A percentile compares a stretch with the other conserved stretches of the same genome.
phyloP scores from a whole-genome alignment of 805 yeast species.

The Candida adriatica region DNA sequence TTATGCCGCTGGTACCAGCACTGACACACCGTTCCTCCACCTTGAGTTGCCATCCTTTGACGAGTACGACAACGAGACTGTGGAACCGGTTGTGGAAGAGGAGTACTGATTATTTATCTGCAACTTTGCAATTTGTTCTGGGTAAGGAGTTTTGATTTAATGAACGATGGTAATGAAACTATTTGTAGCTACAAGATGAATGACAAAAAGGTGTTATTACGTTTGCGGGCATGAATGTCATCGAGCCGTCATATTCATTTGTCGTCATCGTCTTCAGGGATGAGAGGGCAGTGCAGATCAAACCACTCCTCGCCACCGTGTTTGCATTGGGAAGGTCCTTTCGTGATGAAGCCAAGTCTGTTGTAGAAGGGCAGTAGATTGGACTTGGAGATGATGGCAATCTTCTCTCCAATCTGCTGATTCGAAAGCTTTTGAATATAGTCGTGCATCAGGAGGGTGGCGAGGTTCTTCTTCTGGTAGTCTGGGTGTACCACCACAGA shows the following conservation, averaged over 20 bases:
- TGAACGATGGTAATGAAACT: neutral
- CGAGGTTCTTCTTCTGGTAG: constrained; percentile 77
- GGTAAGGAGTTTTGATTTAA: constrained; percentile 2
- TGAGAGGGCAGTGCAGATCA: constrained; percentile 39
- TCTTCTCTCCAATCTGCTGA: constrained; percentile 76
- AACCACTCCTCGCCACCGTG: constrained; percentile 59
- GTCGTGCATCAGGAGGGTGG: constrained; percentile 77
- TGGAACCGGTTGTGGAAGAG: constrained; percentile 1
- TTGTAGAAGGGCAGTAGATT: constrained; percentile 70
- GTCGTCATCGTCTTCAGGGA: constrained; percentile 40
- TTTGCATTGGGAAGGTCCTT: constrained; percentile 55
- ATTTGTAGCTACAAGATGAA: neutral
- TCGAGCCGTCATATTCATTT: constrained; percentile 13
- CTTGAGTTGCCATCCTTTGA: constrained; percentile 56
- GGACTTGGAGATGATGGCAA: constrained; percentile 67
- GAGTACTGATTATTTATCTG: neutral
- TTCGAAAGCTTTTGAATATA: constrained; percentile 85
- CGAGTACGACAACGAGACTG: constrained; percentile 9
- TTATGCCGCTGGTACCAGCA: constrained; percentile 49
- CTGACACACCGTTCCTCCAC: constrained; percentile 73
- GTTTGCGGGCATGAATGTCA: neutral
- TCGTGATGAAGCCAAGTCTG: constrained; percentile 69
- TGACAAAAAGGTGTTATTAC: too few species aligned
- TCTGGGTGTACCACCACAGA: constrained; percentile 71
- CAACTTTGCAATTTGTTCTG: neutral